phyloP scores from a whole-genome alignment of 2,329 filamentous ascomycete genomes.

The Aspergillus texensis region DNA sequence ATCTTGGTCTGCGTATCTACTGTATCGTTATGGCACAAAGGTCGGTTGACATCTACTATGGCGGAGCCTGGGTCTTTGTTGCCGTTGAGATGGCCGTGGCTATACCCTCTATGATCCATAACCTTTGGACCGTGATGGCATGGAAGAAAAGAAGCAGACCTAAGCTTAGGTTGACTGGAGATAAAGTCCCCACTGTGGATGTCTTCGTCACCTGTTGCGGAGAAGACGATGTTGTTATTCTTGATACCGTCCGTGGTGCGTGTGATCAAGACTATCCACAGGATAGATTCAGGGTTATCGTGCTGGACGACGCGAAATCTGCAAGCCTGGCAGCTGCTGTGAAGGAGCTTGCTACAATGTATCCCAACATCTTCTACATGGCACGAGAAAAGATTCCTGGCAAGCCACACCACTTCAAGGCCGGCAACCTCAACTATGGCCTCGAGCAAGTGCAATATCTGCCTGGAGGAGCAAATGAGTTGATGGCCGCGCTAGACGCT shows the following conservation, averaged over 20 bases:
- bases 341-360: slow-evolving; percentile 35
- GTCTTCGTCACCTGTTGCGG: slow-evolving; percentile 49
- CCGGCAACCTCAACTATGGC: slow-evolving; percentile 66
- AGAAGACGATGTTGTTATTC: slow-evolving; percentile 46
- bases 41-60: not conserved
- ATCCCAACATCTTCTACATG: slow-evolving; percentile 47
- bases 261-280: slow-evolving; percentile 44
- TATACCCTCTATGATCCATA: not conserved
- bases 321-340: slow-evolving; percentile 37
- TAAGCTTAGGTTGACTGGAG: slow-evolving; percentile 12
- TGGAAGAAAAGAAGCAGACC: not conserved
- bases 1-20: not conserved
- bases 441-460: slow-evolving; percentile 53
- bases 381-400: slow-evolving; percentile 45
- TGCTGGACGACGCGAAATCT: slow-evolving; percentile 45
- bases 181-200: slow-evolving; percentile 45
- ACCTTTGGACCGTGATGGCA: not conserved
- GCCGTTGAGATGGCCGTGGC: not conserved
- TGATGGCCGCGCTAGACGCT: slow-evolving; percentile 66
- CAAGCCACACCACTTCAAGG: slow-evolving; percentile 60
- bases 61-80: not conserved
- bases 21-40: not conserved
- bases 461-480: slow-evolving; percentile 59
- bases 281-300: slow-evolving; percentile 36
- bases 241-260: slow-evolving; percentile 44